Evolutionary conservation across 2,329 filamentous ascomycete species (phyloP), one percentile per base, ranked within the genome.

Genomic region (Sporothrix inflata): DNA sequence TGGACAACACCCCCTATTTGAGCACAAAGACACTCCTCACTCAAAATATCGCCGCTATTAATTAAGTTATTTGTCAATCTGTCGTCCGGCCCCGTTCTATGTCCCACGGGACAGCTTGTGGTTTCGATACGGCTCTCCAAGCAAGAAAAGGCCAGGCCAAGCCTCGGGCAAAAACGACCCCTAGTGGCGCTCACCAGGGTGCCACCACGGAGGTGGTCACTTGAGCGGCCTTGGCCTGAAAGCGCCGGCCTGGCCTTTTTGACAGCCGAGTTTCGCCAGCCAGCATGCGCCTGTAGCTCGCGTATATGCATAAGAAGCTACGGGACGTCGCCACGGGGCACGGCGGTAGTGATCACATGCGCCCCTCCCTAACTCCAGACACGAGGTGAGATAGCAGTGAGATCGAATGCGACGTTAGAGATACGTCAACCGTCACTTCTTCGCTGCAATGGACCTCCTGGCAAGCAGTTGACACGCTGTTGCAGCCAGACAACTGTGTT

Each of bases 271-370:
- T 53, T 68, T 40, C 47, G 24, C 42, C 27, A 38, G 34, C n/a
- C 11, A 63, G 16, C 55, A 60, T 21, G 55, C 55, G 30, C 30
- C 42, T 4, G 30, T 4, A 7, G 8, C 14, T 40, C 60, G 38
- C 60, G 11, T 65, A 65, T 24, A 42, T 38, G 42, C 24, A 47
- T 66, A 49, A 51, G 27, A 55, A 45, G 3, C 4, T 14, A 45
- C 6, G 30, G 19, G 34, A 49, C 19, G 8, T 34, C 16, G 42
- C 42, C 63, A 66, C 42, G 7, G 63, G 21, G 38, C 38, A 14
- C 45, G 21, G 3, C 5, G n/a, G 60, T 14, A n/a, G 63, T 49
- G 65, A 69, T 69, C 66, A 69, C 66, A 69, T 69, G 66, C 66
- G 6, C 49, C 14, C 19, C 49, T 40, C 42, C 24, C 19, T 2